Conservation (phyloP, 2,329 filamentous ascomycete species). For the Grosmannia penicillata region DNA sequence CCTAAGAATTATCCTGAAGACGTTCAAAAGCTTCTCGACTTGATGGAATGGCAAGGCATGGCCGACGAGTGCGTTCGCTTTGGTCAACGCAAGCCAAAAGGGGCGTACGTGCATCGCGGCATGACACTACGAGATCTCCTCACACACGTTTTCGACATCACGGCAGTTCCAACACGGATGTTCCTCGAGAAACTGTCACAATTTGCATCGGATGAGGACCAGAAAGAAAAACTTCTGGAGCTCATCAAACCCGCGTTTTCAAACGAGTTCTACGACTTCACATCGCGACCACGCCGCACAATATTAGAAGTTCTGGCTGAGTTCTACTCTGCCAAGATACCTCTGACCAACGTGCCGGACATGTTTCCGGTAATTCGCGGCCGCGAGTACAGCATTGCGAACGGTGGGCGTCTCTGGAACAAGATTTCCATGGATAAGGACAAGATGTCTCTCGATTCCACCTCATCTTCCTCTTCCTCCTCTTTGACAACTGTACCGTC, state of each 20-base stretch:
- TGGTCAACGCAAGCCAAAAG: slow-evolving; percentile 7
- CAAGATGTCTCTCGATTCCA: no score
- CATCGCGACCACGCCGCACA: slow-evolving; percentile 73
- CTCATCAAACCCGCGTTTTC: slow-evolving; percentile 67
- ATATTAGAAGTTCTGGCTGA: slow-evolving; percentile 89
- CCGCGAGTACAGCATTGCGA: slow-evolving; percentile 88
- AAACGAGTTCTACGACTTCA: slow-evolving; percentile 93
- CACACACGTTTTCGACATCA: slow-evolving; percentile 75
- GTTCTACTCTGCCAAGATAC: slow-evolving; percentile 71
- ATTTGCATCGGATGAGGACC: slow-evolving; percentile 56
- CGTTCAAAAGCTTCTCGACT: slow-evolving; percentile 59
- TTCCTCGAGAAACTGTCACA: slow-evolving; percentile 72
- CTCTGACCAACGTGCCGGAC: slow-evolving; percentile 55
- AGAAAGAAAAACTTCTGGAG: slow-evolving; percentile 70
- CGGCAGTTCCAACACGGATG: slow-evolving; percentile 70
- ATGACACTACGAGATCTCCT: slow-evolving; percentile 62
- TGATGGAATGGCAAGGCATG: slow-evolving; percentile 63
- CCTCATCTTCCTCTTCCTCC: not conserved
- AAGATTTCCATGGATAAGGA: not conserved
- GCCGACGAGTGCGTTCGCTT: slow-evolving; percentile 57
- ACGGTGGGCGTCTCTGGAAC: slow-evolving; percentile 30
- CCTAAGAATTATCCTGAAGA: slow-evolving; percentile 78
- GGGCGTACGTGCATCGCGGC: slow-evolving; percentile 11
- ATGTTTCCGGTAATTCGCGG: slow-evolving; percentile 72
- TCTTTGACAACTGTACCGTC: no score